Evolutionary conservation across 495 filamentous ascomycete genomes (phyloP).

Genomic region (Darksidea phi): DNA sequence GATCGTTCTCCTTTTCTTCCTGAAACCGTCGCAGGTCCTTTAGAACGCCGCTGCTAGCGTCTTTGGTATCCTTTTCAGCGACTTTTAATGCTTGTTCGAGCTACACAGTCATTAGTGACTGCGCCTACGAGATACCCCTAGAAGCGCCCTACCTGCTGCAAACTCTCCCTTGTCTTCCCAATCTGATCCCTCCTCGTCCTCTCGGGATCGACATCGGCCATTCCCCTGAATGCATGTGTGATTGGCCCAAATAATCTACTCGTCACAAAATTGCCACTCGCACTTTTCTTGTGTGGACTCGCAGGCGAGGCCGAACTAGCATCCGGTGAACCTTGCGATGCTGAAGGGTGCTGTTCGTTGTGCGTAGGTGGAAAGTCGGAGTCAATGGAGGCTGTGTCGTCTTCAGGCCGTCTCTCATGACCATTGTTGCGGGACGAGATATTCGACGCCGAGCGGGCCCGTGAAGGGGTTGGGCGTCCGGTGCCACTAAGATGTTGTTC

Average conservation of each 20-base stretch:
- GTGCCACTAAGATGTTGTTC: conserved; percentile 81
- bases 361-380: conserved; percentile 93
- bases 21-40: conserved; percentile 92
- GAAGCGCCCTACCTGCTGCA: conserved; percentile 54
- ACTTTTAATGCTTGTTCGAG: conserved; percentile 86
- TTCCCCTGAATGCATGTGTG: conserved; percentile 90
- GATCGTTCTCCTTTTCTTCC: conserved; percentile 87
- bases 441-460: conserved; percentile 65
- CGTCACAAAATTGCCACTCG: conserved; percentile 76
- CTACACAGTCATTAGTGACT: conserved; percentile 45
- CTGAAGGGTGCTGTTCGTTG: conserved; percentile 62
- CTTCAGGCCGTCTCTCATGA: conserved; percentile 47
- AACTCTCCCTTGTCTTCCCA: conserved; percentile 82
- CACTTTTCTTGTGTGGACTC: conserved; percentile 63
- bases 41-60: conserved; percentile 81
- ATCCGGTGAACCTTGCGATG: conserved; percentile 51
- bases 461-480: conserved; percentile 44
- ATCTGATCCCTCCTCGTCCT: conserved; percentile 88
- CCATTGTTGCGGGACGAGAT: conserved; percentile 47
- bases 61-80: conserved; percentile 83
- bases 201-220: conserved; percentile 94
- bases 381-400: conserved; percentile 81
- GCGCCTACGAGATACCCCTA: neutral
- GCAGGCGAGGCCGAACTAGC: conserved; percentile 38
- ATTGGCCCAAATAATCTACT: conserved; percentile 94